A percentile compares a stretch with the other conserved stretches of the same genome.
phyloP scores from a whole-genome alignment of 768 basidiomycete genomes.

The Collybia sordida region DNA sequence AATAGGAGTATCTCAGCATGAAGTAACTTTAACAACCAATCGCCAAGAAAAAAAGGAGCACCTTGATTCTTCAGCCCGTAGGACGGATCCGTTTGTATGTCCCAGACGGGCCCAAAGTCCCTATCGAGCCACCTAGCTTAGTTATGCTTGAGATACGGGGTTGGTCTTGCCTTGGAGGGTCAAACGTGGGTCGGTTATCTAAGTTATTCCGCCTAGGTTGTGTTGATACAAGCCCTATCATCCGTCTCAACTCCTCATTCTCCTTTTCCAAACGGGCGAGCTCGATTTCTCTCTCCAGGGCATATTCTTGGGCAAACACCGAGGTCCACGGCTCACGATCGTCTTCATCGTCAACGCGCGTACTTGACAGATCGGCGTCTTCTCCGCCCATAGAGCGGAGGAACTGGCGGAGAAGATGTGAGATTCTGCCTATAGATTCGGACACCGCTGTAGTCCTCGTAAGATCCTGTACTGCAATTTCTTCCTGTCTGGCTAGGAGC shows the following conservation, averaged over 20 bases:
- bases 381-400: conserved; percentile 74
- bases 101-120: conserved; percentile 40
- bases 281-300: conserved; percentile 89
- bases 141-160: conserved; percentile 23
- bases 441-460: conserved; percentile 65
- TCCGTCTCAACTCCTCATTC: conserved; percentile 75
- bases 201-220: conserved; percentile 22
- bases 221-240: conserved; percentile 54
- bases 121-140: conserved; percentile 8
- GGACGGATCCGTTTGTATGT: conserved; percentile 36
- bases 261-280: conserved; percentile 84
- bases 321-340: conserved; percentile 40
- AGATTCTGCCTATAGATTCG: conserved; percentile 66
- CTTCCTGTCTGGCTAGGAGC: conserved; percentile 74
- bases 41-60: neutral
- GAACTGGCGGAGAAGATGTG: conserved; percentile 65
- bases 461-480: conserved; percentile 57
- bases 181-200: conserved; percentile 16
- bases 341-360: conserved; percentile 29
- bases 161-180: conserved; percentile 18
- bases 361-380: conserved; percentile 32
- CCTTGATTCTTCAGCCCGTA: conserved; percentile 15
- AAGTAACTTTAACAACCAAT: too few relatives aligned
- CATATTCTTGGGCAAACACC: conserved; percentile 57
- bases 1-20: too few relatives aligned